Percentiles rank a stretch among this genome's conserved stretches.
These are phyloP conservation scores for Nicotiana sylvestris DNA, from an alignment of 257 asterid species.

Conservation along the genomic window DNA sequence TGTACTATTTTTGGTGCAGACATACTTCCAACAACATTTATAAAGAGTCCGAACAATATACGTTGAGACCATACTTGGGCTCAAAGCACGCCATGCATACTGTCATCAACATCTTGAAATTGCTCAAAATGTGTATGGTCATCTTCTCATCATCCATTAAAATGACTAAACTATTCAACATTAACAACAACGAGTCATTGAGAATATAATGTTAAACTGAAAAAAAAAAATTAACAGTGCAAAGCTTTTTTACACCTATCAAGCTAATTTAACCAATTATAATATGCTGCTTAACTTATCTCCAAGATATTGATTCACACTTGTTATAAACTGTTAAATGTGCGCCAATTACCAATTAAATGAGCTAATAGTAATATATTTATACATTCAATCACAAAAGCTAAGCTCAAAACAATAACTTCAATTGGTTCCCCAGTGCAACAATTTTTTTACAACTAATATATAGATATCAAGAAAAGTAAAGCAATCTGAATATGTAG, in stretches of 20 bases:
- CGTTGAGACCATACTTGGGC: too few relatives aligned
- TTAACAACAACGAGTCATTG: too few relatives aligned
- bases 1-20: too few relatives aligned
- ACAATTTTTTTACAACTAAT: not conserved
- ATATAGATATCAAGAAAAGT: not conserved
- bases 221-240: not conserved
- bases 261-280: not conserved
- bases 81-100: too few relatives aligned
- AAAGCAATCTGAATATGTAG: not conserved
- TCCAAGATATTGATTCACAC: not conserved
- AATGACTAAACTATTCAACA: too few relatives aligned
- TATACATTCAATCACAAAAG: not conserved
- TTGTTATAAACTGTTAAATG: not conserved
- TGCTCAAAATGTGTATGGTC: too few relatives aligned
- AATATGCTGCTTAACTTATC: not conserved
- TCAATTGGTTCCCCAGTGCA: not conserved
- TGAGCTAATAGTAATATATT: too few relatives aligned
- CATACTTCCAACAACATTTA: too few relatives aligned
- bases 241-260: not conserved
- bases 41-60: too few relatives aligned
- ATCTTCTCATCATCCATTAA: too few relatives aligned
- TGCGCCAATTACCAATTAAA: not conserved
- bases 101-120: too few relatives aligned
- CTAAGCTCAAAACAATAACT: not conserved
- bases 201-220: too few relatives aligned